Percentiles rank a stretch among this genome's conserved stretches.
These are phyloP conservation scores for Kockiozyma suomiensis DNA, from an alignment of 805 yeast species.

Conservation along the genomic window DNA sequence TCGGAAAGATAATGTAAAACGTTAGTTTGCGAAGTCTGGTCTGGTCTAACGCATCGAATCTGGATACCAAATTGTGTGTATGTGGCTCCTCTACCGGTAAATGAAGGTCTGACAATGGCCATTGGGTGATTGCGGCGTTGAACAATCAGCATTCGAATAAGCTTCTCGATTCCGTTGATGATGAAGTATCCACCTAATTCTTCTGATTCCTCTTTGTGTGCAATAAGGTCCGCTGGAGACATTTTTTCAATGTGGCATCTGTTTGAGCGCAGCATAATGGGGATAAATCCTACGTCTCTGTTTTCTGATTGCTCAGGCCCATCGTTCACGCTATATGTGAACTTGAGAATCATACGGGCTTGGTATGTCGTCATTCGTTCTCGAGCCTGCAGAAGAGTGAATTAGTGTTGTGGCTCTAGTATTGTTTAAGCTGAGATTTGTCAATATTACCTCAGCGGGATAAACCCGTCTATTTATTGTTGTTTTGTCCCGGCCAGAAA, in stretches of 20 bases:
- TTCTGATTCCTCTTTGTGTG: conserved; percentile 84
- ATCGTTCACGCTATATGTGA: conserved; percentile 84
- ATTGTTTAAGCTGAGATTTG: no score
- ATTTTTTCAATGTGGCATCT: conserved; percentile 86
- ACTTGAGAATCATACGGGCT: conserved; percentile 74
- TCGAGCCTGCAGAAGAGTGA: conserved; percentile 54
- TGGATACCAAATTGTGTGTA: conserved; percentile 91
- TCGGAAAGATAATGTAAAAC: conserved; percentile 94
- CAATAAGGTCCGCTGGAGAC: conserved; percentile 80
- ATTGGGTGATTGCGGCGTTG: conserved; percentile 97
- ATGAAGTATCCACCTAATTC: conserved; percentile 96
- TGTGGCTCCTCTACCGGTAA: conserved; percentile 88
- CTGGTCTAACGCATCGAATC: conserved; percentile 91
- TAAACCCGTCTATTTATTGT: conserved; percentile 75
- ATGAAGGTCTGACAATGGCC: conserved; percentile 95
- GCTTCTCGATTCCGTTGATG: conserved; percentile 94
- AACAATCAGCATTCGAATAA: conserved; percentile 95
- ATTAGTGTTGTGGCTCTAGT: no score
- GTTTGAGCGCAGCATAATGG: conserved; percentile 87
- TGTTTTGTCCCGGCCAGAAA: conserved; percentile 67
- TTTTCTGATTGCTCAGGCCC: conserved; percentile 78
- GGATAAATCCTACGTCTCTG: conserved; percentile 89
- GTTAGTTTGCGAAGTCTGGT: conserved; percentile 96
- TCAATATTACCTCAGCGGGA: conserved; percentile 60
- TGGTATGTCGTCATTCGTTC: conserved; percentile 85